These are phyloP conservation scores for Amborella trichopoda DNA, from an alignment of 164 flowering plant species.

Conservation along the genomic window DNA sequence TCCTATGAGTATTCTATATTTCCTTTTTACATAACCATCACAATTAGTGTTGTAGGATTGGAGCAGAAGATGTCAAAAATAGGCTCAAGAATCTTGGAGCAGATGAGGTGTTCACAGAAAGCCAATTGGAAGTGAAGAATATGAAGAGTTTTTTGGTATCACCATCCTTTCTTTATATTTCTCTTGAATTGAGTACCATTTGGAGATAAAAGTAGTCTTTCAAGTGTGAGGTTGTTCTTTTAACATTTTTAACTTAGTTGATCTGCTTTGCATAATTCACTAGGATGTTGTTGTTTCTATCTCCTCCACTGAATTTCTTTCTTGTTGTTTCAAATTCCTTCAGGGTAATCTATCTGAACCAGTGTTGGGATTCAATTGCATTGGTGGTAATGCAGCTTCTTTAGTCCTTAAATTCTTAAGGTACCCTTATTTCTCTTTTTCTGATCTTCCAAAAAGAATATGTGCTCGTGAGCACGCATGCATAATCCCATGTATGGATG, in stretches of 20 bases:
- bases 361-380: slow-evolving; percentile 77
- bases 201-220: too few relatives aligned
- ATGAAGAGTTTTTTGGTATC: slow-evolving; percentile 73
- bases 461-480: too few relatives aligned
- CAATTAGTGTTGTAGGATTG: slow-evolving; percentile 45
- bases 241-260: too few relatives aligned
- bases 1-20: too few relatives aligned
- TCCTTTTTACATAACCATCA: too few relatives aligned
- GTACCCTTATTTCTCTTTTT: slow-evolving; percentile 18
- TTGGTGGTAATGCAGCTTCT: slow-evolving; percentile 89
- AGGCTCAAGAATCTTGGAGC: slow-evolving; percentile 75
- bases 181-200: too few relatives aligned
- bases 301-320: neutral
- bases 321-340: slow-evolving; percentile 6
- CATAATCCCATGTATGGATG: too few relatives aligned
- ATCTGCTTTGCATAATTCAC: too few relatives aligned
- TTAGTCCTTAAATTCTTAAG: slow-evolving; percentile 78
- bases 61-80: slow-evolving; percentile 68
- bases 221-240: too few relatives aligned
- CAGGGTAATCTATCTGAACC: slow-evolving; percentile 75
- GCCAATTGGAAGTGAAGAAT: slow-evolving; percentile 66
- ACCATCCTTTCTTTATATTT: slow-evolving; percentile 4
- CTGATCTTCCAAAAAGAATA: too few relatives aligned
- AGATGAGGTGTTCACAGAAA: slow-evolving; percentile 71
- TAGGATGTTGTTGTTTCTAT: too few relatives aligned